A percentile compares a stretch with the other conserved stretches of the same genome.
These are phyloP conservation scores for Lachnellula arida DNA, from an alignment of 2,329 filamentous ascomycete genomes.

Conservation along the genomic window DNA sequence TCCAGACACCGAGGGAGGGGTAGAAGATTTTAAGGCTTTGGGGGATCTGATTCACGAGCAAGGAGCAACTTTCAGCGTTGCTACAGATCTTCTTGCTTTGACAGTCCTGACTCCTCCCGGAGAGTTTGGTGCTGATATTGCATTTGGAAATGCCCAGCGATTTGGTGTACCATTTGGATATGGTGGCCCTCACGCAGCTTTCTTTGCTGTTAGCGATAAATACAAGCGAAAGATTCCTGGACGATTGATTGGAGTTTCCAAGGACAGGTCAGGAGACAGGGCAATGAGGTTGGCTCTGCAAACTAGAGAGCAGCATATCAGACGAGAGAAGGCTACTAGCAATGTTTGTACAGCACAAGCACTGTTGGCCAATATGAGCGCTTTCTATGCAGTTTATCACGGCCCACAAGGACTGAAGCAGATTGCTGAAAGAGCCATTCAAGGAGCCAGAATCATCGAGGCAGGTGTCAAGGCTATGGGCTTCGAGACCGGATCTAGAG, in stretches of 20 bases:
- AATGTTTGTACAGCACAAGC: conserved; percentile 97
- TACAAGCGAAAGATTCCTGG: conserved; percentile 94
- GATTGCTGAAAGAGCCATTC: conserved; percentile 75
- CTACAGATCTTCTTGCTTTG: conserved; percentile 82
- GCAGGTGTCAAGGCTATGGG: conserved; percentile 58
- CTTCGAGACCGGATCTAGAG: conserved; percentile 55
- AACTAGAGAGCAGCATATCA: conserved; percentile 93
- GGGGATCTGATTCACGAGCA: conserved; percentile 72
- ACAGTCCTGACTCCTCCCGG: conserved; percentile 85
- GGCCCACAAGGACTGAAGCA: conserved; percentile 76
- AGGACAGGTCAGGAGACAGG: conserved; percentile 76
- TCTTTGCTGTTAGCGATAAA: conserved; percentile 88
- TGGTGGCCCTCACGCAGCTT: conserved; percentile 92
- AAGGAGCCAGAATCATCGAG: conserved; percentile 66
- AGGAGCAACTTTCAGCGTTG: conserved; percentile 77
- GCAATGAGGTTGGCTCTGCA: conserved; percentile 83
- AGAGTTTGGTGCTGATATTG: conserved; percentile 92
- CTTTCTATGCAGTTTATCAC: conserved; percentile 92
- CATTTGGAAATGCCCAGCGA: conserved; percentile 87
- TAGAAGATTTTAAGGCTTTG: conserved; percentile 70
- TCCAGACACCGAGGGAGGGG: conserved; percentile 79
- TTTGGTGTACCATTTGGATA: conserved; percentile 90
- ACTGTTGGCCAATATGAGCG: conserved; percentile 89
- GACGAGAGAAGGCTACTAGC: conserved; percentile 93
- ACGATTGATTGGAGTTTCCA: conserved; percentile 83